Percentiles rank a stretch among this genome's conserved stretches.
Conservation (phyloP, 2,329 filamentous ascomycete species). For the Phialophora macrospora region DNA sequence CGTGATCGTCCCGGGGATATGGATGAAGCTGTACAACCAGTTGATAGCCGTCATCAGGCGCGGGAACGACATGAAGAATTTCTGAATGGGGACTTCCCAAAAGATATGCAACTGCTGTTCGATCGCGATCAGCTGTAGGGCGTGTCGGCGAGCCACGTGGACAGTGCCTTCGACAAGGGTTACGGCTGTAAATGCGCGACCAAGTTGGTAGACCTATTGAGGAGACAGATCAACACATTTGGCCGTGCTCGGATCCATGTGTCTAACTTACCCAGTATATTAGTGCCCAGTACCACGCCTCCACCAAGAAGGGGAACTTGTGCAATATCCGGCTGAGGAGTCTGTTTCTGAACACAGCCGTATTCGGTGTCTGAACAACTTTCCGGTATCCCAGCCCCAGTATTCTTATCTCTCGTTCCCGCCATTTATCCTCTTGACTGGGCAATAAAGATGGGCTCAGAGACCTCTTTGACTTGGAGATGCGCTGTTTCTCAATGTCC, state of each 20-base stretch:
- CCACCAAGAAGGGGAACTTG: slow-evolving; percentile 72
- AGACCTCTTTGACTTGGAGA: slow-evolving; percentile 39
- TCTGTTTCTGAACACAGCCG: slow-evolving; percentile 62
- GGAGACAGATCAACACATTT: not conserved
- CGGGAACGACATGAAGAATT: slow-evolving; percentile 60
- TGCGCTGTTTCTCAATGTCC: slow-evolving; percentile 27
- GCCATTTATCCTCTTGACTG: slow-evolving; percentile 55
- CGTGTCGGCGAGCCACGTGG: slow-evolving; percentile 69
- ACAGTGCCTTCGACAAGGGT: slow-evolving; percentile 71
- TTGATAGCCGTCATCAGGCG: slow-evolving; percentile 71
- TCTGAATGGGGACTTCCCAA: slow-evolving; percentile 67
- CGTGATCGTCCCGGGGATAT: slow-evolving; percentile 75
- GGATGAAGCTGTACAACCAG: slow-evolving; percentile 75
- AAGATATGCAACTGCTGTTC: slow-evolving; percentile 70
- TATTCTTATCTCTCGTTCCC: slow-evolving; percentile 55
- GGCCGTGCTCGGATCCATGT: not conserved
- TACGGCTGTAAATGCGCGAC: slow-evolving; percentile 72
- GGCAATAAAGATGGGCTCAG: slow-evolving; percentile 51
- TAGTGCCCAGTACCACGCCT: slow-evolving; percentile 77
- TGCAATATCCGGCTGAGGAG: slow-evolving; percentile 67
- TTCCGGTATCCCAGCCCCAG: slow-evolving; percentile 49
- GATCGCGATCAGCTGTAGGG: slow-evolving; percentile 69
- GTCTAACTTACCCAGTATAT: slow-evolving; percentile 72
- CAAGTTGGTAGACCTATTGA: slow-evolving; percentile 71
- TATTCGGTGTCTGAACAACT: slow-evolving; percentile 65